Conservation (phyloP, 306 rosid species). For the Cajanus cajan region DNA sequence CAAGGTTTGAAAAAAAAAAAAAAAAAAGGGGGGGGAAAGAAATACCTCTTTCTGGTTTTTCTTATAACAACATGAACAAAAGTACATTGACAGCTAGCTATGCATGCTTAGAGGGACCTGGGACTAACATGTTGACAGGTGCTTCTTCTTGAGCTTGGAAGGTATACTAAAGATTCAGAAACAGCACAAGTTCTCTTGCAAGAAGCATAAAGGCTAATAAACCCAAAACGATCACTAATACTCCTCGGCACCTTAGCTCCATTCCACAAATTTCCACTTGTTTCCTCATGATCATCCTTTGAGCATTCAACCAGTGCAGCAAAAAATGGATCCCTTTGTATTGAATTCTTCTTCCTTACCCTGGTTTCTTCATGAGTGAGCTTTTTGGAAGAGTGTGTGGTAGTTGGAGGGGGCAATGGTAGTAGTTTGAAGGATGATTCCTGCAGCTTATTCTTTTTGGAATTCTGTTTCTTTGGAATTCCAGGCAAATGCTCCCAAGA, state of each 20-base stretch:
- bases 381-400: constrained; percentile 39
- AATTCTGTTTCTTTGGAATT: constrained; percentile 73
- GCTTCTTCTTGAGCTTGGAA: constrained; percentile 59
- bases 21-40: background rate
- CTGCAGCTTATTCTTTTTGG: constrained; percentile 31
- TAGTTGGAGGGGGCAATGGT: constrained; percentile 67
- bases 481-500: constrained; percentile 98
- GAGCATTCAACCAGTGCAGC: constrained; percentile 89
- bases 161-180: constrained; percentile 64
- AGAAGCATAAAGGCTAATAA: constrained; percentile 52
- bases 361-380: constrained; percentile 31
- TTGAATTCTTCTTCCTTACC: constrained; percentile 33
- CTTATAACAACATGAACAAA: constrained; percentile 20
- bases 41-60: constrained; percentile 30
- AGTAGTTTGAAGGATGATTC: constrained; percentile 49
- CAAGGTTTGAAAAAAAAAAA: background rate
- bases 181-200: constrained; percentile 79
- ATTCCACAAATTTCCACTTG: constrained; percentile 36
- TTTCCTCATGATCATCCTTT: constrained; percentile 42
- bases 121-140: constrained; percentile 44
- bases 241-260: constrained; percentile 71
- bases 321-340: constrained; percentile 70
- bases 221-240: constrained; percentile 70
- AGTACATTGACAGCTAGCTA: constrained; percentile 5
- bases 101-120: constrained; percentile 35